Conservation (phyloP, 2,329 filamentous ascomycete species). For the Colletotrichum tamarilloi region DNA sequence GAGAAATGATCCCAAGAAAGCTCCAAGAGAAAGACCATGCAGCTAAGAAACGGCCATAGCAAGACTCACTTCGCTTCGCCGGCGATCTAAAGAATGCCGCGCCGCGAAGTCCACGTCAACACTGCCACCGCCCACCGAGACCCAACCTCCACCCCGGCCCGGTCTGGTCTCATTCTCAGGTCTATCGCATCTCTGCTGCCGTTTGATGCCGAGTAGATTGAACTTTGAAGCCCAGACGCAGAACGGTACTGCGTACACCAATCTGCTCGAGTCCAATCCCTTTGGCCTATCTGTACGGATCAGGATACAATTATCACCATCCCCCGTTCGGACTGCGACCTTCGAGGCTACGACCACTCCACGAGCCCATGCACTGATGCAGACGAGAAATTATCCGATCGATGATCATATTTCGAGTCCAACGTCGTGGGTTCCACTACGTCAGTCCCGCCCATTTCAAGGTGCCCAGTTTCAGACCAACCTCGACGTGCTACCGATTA, state of each 20-base stretch:
- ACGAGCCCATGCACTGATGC: neutral
- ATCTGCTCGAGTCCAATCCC: neutral
- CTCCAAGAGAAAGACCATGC: constrained; percentile 30
- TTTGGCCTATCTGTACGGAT: neutral
- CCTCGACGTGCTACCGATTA: constrained; percentile 13
- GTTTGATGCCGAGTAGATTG: neutral
- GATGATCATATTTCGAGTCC: neutral
- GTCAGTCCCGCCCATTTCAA: constrained; percentile 9
- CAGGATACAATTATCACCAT: neutral
- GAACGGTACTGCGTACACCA: neutral
- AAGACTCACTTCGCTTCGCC: constrained; percentile 28
- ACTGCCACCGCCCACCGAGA: constrained; percentile 30
- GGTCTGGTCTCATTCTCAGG: neutral
- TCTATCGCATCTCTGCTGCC: neutral
- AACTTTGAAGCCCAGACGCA: neutral
- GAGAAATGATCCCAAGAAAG: constrained; percentile 17
- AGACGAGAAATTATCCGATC: constrained; percentile 7
- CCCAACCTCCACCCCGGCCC: constrained; percentile 15
- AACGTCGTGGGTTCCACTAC: constrained; percentile 16
- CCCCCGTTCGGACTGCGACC: neutral
- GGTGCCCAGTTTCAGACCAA: constrained; percentile 16
- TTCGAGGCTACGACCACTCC: neutral
- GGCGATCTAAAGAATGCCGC: constrained; percentile 22
- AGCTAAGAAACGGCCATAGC: constrained; percentile 21
- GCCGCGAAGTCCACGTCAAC: constrained; percentile 24